These are phyloP conservation scores for Pestalotiopsis fici DNA, from an alignment of 2,329 filamentous ascomycete species.

Conservation along the genomic window DNA sequence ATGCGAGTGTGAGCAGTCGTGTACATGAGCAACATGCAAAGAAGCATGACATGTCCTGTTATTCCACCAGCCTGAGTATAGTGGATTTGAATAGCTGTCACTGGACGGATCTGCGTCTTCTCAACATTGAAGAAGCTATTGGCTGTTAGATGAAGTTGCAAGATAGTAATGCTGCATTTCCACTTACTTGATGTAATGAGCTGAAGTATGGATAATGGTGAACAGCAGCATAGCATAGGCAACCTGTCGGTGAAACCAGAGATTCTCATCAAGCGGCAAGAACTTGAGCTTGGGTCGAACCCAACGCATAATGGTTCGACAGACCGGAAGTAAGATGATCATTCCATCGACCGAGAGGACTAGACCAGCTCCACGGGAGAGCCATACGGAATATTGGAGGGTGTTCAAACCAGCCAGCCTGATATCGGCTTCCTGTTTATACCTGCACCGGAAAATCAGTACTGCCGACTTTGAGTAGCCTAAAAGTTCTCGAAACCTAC, in stretches of 20 bases:
- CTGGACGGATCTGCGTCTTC: slow-evolving; percentile 75
- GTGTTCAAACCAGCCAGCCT: slow-evolving; percentile 77
- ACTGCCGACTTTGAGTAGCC: not conserved
- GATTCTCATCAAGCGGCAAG: slow-evolving; percentile 91
- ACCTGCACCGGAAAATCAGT: slow-evolving; percentile 54
- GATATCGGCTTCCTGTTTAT: slow-evolving; percentile 69
- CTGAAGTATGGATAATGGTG: slow-evolving; percentile 71
- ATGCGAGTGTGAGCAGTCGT: slow-evolving; percentile 93
- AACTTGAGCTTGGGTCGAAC: slow-evolving; percentile 85
- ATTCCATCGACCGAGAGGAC: slow-evolving; percentile 82
- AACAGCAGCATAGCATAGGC: slow-evolving; percentile 89
- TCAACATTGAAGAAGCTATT: slow-evolving; percentile 92
- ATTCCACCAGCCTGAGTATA: slow-evolving; percentile 88
- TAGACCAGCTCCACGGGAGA: slow-evolving; percentile 90
- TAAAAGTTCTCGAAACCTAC: slow-evolving; percentile 52
- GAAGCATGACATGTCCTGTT: slow-evolving; percentile 94
- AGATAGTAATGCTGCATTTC: not conserved
- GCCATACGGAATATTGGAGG: slow-evolving; percentile 88
- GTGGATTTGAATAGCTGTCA: slow-evolving; percentile 85
- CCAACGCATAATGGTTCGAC: slow-evolving; percentile 82
- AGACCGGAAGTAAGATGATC: slow-evolving; percentile 91
- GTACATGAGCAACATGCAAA: slow-evolving; percentile 99
- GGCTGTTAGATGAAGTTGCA: not conserved
- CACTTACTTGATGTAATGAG: slow-evolving; percentile 90
- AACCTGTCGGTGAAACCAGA: slow-evolving; percentile 95